These are phyloP conservation scores for Ustilago sp. DNA, from an alignment of 1,284 basidiomycete genomes.

Conservation along the genomic window DNA sequence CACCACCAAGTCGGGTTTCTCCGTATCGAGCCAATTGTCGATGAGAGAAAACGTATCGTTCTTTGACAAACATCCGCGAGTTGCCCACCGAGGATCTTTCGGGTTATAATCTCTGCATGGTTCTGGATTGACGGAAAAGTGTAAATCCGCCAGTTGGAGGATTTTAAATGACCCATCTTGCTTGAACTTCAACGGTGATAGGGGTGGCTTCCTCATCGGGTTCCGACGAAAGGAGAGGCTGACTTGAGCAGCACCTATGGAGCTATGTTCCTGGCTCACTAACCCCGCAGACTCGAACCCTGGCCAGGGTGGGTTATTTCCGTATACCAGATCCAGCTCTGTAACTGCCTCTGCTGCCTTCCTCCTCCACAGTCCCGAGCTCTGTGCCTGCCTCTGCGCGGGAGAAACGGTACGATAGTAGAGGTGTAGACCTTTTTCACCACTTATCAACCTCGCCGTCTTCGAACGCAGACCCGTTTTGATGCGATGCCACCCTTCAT, in stretches of 20 bases:
- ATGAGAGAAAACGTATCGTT: conserved; percentile 56
- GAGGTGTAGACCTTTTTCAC: conserved; percentile 43
- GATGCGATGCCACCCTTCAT: conserved; percentile 55
- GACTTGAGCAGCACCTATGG: conserved; percentile 30
- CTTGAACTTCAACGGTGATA: conserved; percentile 42
- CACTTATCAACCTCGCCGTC: conserved; percentile 31
- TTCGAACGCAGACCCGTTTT: conserved; percentile 46
- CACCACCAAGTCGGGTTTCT: conserved; percentile 89
- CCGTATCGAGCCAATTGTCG: conserved; percentile 73
- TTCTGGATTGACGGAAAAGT: conserved; percentile 59
- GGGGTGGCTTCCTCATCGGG: conserved; percentile 28
- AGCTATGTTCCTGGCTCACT: conserved; percentile 29
- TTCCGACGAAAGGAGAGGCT: conserved; percentile 50
- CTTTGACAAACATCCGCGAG: conserved; percentile 44
- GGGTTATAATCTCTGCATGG: conserved; percentile 55
- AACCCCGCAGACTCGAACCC: conserved; percentile 54
- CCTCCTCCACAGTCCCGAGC: conserved; percentile 20
- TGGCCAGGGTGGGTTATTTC: conserved; percentile 59
- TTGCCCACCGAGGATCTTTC: conserved; percentile 25
- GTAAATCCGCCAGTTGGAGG: conserved; percentile 65
- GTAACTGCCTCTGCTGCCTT: conserved; percentile 41
- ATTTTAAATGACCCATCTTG: conserved; percentile 64
- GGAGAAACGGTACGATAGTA: conserved; percentile 46
- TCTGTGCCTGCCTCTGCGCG: conserved; percentile 9
- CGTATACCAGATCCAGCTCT: conserved; percentile 63